phyloP scores from a whole-genome alignment of 192 early-diverging fungal species.

The Coemansia sp. region DNA sequence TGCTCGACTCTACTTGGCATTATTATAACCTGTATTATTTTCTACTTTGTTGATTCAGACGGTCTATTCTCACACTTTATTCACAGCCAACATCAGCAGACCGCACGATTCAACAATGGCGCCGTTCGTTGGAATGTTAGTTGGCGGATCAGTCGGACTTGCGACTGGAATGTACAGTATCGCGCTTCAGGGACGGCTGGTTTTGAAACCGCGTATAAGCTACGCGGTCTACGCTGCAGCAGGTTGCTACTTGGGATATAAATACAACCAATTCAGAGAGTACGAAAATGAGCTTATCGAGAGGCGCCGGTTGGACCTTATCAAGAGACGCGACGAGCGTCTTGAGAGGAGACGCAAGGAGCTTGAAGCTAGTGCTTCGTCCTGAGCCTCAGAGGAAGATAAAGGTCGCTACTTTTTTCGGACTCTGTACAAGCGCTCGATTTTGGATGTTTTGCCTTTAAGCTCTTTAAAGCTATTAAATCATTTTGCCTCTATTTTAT shows the following conservation, averaged over 20 bases:
- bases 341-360: conserved; percentile 15
- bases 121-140: conserved; percentile 32
- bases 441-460: too few relatives aligned
- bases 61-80: not conserved
- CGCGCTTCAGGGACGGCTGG: conserved; percentile 38
- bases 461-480: not conserved
- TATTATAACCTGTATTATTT: not conserved
- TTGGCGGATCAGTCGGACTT: conserved; percentile 43
- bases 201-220: conserved; percentile 42
- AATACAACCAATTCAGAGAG: conserved; percentile 33
- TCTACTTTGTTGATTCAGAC: not conserved
- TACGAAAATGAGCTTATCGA: conserved; percentile 25
- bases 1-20: not conserved
- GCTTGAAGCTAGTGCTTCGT: not conserved
- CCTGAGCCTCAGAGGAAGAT: not conserved
- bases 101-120: conserved; percentile 12
- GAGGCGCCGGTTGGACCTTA: conserved; percentile 33
- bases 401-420: not conserved
- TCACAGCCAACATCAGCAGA: not conserved
- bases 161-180: conserved; percentile 50
- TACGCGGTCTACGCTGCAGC: conserved; percentile 33
- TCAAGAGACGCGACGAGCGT: conserved; percentile 47
- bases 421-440: too few relatives aligned
- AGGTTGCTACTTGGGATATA: conserved; percentile 34
- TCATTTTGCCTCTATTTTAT: not conserved